Evolutionary conservation across 139 green algal species (phyloP), one percentile per base, ranked within the genome.

Genomic region (Auxenochlorella pyrenoidosa): DNA sequence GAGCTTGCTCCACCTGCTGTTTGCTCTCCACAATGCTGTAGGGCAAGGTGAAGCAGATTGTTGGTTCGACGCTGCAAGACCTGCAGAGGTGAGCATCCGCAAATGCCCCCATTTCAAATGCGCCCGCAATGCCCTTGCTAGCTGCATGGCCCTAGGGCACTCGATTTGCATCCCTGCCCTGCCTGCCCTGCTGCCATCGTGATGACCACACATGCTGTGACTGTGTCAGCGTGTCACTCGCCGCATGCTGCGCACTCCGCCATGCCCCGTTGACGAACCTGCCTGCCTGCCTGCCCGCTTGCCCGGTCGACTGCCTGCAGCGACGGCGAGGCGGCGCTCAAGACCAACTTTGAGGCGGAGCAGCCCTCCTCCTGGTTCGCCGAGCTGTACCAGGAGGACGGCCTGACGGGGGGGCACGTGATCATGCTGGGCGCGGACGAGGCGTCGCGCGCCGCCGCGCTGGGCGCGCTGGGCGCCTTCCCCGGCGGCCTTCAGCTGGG

Each of bases 21-120:
- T 28, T 60, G 21, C 54, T 83, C 13, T 81, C 34, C 30, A 54
- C 32, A 36, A 28, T 41, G n/a, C 34, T 79, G 75, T 93, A 99
- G 95, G 97, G 98, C 30, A 97, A 98, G 77, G 98, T 99, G 19
- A 99, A 99, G 92, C 98, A 99, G 77, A 99, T 99, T 86, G 98
- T 99, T 1, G 98, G 98, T 0, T 98, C 95, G 0, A 99, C 95
- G 4, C 89, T 99, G 5, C 89, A 90, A 26, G 97, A 99, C 90
- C 79, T 98, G 32, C 88, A 94, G 16, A 84, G 63, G 77, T 81
- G 66, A 40, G 83, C n/a, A 8, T 15, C 0, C 30, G 24, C 26
- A 13, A 36, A 13, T 8, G 2, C 10, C 54, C 18, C 3, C 54
- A 13, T 63, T 26, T 22, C 54, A 24, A 63, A 63, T 63, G 54